A percentile compares a stretch with the other conserved stretches of the same genome.
phyloP scores from a whole-genome alignment of 2,329 filamentous ascomycete genomes.

The Coniochaeta sp. region DNA sequence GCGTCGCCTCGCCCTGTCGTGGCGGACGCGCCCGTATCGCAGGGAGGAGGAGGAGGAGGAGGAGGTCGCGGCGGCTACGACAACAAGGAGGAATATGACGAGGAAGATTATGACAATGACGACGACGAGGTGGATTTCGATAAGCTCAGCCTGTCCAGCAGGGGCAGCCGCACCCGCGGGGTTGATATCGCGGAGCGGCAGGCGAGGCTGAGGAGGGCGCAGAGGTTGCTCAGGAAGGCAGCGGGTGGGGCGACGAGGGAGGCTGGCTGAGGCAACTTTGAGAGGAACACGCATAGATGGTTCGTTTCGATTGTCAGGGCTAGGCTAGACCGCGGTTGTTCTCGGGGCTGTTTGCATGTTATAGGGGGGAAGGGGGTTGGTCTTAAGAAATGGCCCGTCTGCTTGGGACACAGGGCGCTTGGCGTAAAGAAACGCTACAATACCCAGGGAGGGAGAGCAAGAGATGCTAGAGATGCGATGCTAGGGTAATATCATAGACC shows the following conservation, averaged over 20 bases:
- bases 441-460: not conserved
- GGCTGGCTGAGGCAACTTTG: not conserved
- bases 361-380: not conserved
- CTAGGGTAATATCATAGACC: not conserved
- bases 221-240: slow-evolving; percentile 25
- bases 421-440: not conserved
- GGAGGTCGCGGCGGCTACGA: not conserved
- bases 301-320: not conserved
- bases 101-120: slow-evolving; percentile 7
- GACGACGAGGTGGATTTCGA: slow-evolving; percentile 15
- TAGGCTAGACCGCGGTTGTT: not conserved
- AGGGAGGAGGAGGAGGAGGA: too few relatives aligned
- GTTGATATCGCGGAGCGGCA: slow-evolving; percentile 23
- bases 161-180: slow-evolving; percentile 6
- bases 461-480: not conserved
- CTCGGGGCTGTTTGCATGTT: not conserved
- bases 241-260: not conserved
- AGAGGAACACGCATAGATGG: not conserved
- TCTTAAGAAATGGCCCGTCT: not conserved
- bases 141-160: slow-evolving; percentile 17
- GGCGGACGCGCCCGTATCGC: too few relatives aligned
- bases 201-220: slow-evolving; percentile 32
- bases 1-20: too few relatives aligned
- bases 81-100: not conserved
- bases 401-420: not conserved